Base-by-base conservation (phyloP, 352 stramenopile genomes). In the Phytophthora crassamura region DNA sequence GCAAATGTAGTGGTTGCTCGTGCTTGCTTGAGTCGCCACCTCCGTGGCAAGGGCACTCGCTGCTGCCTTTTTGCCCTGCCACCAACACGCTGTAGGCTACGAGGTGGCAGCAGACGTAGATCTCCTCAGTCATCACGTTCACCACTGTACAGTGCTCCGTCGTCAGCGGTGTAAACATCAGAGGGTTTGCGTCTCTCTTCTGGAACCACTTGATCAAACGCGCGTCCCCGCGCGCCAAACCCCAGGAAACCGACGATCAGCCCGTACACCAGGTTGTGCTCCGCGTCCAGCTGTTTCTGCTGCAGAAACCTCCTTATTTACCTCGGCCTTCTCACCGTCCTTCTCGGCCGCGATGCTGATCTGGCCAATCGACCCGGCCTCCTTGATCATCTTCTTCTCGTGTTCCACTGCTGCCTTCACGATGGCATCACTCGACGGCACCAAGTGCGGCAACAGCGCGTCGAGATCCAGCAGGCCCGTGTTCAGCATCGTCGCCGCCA, bases 141-240 rank as follows among this genome's bases (percentile, higher is more conserved):
- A 95, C 79, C 4, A 88, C 79, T 35, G 66, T 56, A 43, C 85
- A 93, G 15, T 93, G 75, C 51, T 94, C 82, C 15, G 67, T 68
- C 36, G 77, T 78, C 22, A 95, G 59, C 18, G 85, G 85, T 14
- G 73, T 77, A 59, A 89, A 89, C 33, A 62, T 75, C 20, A 95
- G 61, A 14, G 87, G 85, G 43, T 95, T 88, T 4, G 86, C 77
- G 12, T 80, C 82, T 43, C 75, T 72, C 12, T 74, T 62, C 36
- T 85, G 78, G 58, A 95, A 95, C 85, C 82, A 93, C 48, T 74
- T 60, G 48, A 94, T 93, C 77, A 94, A 95, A 94, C 10, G 85
- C 87, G 10, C 67, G 78, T 25, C 84, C 64, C 22, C 75, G 63
- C 3, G 83, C 73, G 7, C 82, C 85, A 45, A 95, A 89, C 64